Base-by-base conservation (phyloP, 2,329 filamentous ascomycete genomes). In the Colletotrichum falcatum region DNA sequence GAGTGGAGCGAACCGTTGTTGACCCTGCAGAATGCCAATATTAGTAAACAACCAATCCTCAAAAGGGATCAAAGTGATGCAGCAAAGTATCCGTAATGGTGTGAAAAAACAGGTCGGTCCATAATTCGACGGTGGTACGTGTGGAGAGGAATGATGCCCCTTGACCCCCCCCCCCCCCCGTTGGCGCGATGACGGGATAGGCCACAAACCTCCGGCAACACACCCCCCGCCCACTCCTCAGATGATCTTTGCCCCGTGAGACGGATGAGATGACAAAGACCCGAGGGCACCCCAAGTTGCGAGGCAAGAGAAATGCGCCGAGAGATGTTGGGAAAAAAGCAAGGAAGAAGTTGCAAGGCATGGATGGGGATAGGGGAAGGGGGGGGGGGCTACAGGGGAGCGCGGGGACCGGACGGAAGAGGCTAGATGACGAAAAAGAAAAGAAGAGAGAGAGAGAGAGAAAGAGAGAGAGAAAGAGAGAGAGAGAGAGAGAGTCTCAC, bases 1-100 rank as follows among this genome's bases (percentile, higher is more conserved):
- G 78, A 94, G 89, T 7, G 92, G 92, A 63, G 92, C 92, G 76
- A 94, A 94, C 49, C 92, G 89, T 82, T 94, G 92, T 82, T 94
- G 92, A 67, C 91, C 92, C 76, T 79, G 49, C 54, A 68, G 20
- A 9, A n/a, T 23, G 48, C 53, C 55, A 68, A 60, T 62, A 64
- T 63, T 69, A 70, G 67, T 56, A 66, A 70, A 61, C 49, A 51
- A 51, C 63, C 67, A 51, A 56, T 23, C 49, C 23, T 37, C n/a
- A 20, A 48, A 26, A 42, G 30, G 60, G 37, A 12, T 5, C 39
- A 55, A 66, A 55, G 12, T 65, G 66, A 61, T 65, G 46, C 53
- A 35, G 37, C 42, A 23, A 23, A 7, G 61, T n/a, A n/a, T n/a
- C n/a, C n/a, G n/a, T n/a, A n/a, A n/a, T 59, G 54, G 55, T 60